phyloP scores from a whole-genome alignment of 208 protist genomes.

The Lotmaria passim region DNA sequence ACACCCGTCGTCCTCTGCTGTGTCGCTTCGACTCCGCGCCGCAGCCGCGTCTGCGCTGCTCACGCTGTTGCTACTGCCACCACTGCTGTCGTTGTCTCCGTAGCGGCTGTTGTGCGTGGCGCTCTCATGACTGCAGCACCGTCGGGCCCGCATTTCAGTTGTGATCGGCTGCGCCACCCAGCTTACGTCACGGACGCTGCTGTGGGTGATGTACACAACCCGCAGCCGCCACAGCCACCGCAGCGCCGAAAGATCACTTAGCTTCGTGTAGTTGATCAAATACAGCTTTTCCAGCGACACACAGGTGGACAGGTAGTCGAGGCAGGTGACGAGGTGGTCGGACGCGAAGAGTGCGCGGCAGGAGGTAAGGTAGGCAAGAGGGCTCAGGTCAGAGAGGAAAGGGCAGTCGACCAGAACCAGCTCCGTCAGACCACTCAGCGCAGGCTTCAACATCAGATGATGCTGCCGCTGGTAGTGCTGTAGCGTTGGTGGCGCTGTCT shows the following conservation, averaged over 20 bases:
- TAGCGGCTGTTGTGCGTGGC: neutral
- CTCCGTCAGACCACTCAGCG: slow-evolving; percentile 20
- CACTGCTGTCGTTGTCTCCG: neutral
- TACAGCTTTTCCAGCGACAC: slow-evolving; percentile 13
- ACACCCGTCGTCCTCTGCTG: neutral
- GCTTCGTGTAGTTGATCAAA: slow-evolving; percentile 16
- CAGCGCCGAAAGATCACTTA: slow-evolving; percentile 13
- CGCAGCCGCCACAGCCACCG: slow-evolving; percentile 16
- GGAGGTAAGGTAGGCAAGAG: slow-evolving; percentile 19
- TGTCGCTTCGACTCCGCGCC: neutral
- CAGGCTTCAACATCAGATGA: no score
- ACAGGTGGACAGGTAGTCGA: slow-evolving; percentile 16
- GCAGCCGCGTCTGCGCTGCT: neutral
- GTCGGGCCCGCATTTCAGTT: neutral
- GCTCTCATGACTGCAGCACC: neutral
- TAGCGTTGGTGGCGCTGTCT: neutral
- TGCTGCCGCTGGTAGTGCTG: neutral
- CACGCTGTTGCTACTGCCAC: neutral
- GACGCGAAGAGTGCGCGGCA: slow-evolving; percentile 20
- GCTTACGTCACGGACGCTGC: slow-evolving; percentile 9
- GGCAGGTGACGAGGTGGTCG: slow-evolving; percentile 5
- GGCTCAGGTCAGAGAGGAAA: slow-evolving; percentile 25
- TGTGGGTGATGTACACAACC: slow-evolving; percentile 27
- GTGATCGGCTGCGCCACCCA: slow-evolving; percentile 22
- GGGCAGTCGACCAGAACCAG: slow-evolving; percentile 23